Evolutionary conservation across 106 monocot genomes (phyloP).

Genomic region (Triglochin maritima): DNA sequence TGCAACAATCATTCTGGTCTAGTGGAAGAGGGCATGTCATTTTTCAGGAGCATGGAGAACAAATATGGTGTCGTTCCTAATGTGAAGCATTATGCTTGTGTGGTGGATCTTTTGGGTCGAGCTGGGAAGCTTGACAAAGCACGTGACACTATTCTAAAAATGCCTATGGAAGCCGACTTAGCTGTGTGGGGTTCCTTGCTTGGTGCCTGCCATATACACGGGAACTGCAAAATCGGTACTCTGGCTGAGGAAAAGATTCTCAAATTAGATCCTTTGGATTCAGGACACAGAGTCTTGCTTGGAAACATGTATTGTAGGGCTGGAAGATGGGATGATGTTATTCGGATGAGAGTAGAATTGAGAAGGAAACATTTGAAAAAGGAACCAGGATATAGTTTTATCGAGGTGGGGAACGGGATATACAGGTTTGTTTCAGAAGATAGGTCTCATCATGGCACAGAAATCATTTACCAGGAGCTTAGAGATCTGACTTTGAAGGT

Average conservation of each 20-base stretch:
- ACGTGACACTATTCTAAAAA: not conserved
- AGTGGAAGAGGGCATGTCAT: constrained; percentile 19
- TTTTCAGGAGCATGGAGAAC: constrained; percentile 12
- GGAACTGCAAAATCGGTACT: constrained; percentile 7
- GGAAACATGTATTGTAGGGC: constrained; percentile 14
- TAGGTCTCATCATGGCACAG: constrained; percentile 11
- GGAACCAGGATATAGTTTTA: constrained; percentile 10
- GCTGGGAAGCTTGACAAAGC: constrained; percentile 18
- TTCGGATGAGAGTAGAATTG: constrained; percentile 12
- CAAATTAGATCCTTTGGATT: not conserved
- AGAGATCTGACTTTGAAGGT: not conserved
- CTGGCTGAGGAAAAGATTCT: constrained; percentile 10
- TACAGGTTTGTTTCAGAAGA: constrained; percentile 15
- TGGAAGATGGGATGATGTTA: constrained; percentile 17
- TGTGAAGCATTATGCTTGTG: constrained; percentile 16
- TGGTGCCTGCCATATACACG: constrained; percentile 14
- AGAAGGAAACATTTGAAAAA: not conserved
- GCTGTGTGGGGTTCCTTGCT: constrained; percentile 21
- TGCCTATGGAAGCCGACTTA: constrained; percentile 16
- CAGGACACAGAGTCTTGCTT: constrained; percentile 10
- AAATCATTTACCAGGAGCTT: constrained; percentile 16
- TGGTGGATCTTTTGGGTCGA: constrained; percentile 15
- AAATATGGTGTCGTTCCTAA: constrained; percentile 12
- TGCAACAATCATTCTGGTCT: constrained; percentile 23
- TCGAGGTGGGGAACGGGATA: constrained; percentile 6